A percentile compares a stretch with the other conserved stretches of the same genome.
Evolutionary conservation across 306 rosid genomes (phyloP).

Genomic region (Quercus ilex): DNA sequence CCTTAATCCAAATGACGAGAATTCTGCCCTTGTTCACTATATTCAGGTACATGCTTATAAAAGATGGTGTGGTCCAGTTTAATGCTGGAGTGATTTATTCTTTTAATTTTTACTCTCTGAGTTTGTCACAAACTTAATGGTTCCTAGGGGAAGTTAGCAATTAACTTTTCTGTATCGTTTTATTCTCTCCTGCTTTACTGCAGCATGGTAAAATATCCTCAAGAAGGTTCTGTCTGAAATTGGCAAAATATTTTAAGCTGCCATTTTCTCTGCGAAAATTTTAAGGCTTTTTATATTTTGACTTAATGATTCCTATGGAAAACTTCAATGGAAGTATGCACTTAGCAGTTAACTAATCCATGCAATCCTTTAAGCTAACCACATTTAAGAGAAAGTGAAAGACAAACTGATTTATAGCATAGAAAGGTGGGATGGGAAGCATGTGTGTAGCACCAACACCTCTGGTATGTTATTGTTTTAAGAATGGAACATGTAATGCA

Average conservation of each 20-base stretch:
- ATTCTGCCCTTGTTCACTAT: slow-evolving; percentile 84
- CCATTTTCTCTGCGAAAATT: background rate
- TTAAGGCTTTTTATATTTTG: background rate
- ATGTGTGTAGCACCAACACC: background rate
- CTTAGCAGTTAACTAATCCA: background rate
- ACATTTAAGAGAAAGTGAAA: background rate
- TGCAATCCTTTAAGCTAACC: background rate
- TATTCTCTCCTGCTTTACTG: background rate
- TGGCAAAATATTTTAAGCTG: background rate
- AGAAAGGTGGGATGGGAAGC: background rate
- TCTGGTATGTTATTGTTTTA: background rate
- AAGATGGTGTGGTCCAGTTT: background rate
- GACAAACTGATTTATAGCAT: background rate
- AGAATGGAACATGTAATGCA: background rate
- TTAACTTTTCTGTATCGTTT: background rate
- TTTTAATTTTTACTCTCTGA: background rate
- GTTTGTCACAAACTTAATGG: background rate
- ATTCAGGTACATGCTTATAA: slow-evolving; percentile 55
- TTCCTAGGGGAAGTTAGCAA: background rate
- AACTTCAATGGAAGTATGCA: background rate
- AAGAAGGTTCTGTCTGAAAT: background rate
- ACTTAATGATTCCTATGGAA: background rate
- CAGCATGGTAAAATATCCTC: background rate
- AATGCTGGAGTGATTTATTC: background rate
- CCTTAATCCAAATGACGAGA: slow-evolving; percentile 79